phyloP scores from a whole-genome alignment of 441 rosid genomes.

The Rhodomyrtus psidioides region DNA sequence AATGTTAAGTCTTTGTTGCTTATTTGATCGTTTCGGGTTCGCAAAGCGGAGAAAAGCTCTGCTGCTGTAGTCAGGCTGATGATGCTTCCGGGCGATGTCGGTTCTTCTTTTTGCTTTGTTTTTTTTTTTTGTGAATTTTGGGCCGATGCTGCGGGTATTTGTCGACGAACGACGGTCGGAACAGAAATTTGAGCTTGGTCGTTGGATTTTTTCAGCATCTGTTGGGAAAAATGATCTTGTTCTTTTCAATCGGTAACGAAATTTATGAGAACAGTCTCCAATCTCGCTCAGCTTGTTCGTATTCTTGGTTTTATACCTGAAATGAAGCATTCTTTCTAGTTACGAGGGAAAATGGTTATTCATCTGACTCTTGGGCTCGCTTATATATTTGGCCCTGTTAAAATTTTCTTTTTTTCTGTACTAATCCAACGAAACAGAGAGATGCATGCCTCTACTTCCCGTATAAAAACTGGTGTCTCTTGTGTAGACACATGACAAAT shows the following conservation, averaged over 20 bases:
- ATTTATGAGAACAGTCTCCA: neutral
- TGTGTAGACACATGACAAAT: neutral
- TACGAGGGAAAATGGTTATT: neutral
- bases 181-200: neutral
- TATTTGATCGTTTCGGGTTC: neutral
- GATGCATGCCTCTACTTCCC: neutral
- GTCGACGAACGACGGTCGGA: neutral
- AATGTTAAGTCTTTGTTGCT: neutral
- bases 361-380: no score
- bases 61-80: neutral
- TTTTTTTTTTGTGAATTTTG: neutral
- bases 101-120: neutral
- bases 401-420: neutral
- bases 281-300: neutral
- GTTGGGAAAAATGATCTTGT: neutral
- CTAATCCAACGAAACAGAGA: neutral
- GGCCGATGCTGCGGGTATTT: neutral
- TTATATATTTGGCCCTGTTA: neutral
- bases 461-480: neutral
- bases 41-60: neutral
- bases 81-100: neutral
- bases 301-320: neutral
- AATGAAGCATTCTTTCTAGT: neutral
- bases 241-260: neutral
- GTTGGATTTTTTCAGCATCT: neutral